Evolutionary conservation across 1,284 basidiomycete genomes (phyloP), one percentile per base, ranked within the genome.

Genomic region (Apiotrichum gamsii): DNA sequence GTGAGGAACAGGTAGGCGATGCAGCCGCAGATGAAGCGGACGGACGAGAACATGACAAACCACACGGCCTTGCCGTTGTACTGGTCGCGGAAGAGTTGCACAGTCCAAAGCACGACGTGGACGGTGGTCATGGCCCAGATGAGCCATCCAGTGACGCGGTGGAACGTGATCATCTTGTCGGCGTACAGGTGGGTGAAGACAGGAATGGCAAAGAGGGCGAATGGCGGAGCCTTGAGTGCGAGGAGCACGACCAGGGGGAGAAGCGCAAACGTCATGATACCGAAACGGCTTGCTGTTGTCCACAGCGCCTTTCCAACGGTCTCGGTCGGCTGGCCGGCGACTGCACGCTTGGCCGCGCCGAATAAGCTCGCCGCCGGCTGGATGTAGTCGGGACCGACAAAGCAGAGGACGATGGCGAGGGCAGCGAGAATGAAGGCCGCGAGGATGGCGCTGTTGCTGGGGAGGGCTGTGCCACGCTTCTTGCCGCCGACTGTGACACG

Each of bases 201-300:
- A 0, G 81, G 79, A 20, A 84, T 74, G n/a, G 87, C 81, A 59
- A 90, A 80, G 36, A 90, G 61, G 40, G 87, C 87, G 60, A 89
- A 84, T 0, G 89, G 89, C 11, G 84, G 82, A 4, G 84, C 77
- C 67, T 90, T 90, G 65, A 90, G 77, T 3, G 83, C 87, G 49
- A 90, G 78, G 10, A 89, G 75, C 45, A 90, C 76, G 45, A 82
- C 81, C 15, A 90, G 76, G 0, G 88, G 88, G 24, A 87, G 76
- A 24, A 90, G 76, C 2, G 85, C 82, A 61, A 87, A 90, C 2
- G 85, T 81, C 47, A 90, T 82, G 51, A 85, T 75, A 1, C 88
- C 88, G 9, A 82, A 79, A 19, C 88, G 76, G 24, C 80, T 80
- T 15, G 82, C 84, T 0, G 81, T 75, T 0, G 86, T 84, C 88